Conservation (phyloP, 2,329 filamentous ascomycete genomes). For the Zelopaecilomyces penicillatus region DNA sequence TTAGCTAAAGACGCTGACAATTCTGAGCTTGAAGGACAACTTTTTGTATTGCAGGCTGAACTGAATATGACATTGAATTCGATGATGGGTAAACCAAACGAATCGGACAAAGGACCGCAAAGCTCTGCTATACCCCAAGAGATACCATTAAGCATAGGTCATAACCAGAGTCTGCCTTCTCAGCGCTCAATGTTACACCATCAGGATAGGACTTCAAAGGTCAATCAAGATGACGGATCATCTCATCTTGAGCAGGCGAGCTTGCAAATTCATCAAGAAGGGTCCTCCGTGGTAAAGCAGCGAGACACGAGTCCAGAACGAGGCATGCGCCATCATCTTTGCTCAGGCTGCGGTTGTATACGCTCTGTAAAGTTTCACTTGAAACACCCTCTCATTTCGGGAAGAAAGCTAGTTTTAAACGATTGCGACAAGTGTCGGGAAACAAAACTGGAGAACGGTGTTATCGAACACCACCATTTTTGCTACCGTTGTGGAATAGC, state of each 20-base stretch:
- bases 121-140: too few species aligned
- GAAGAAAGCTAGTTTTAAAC: constrained; percentile 20
- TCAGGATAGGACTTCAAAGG: too few species aligned
- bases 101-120: too few species aligned
- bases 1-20: constrained; percentile 17
- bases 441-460: constrained; percentile 13
- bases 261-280: too few species aligned
- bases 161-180: too few species aligned
- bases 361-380: constrained; percentile 28
- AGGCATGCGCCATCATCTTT: constrained; percentile 22
- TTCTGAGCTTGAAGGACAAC: constrained; percentile 13
- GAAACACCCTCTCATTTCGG: constrained; percentile 20
- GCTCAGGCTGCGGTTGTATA: constrained; percentile 26
- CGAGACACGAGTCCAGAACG: constrained; percentile 14
- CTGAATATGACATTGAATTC: constrained; percentile 22
- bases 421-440: constrained; percentile 28
- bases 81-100: too few species aligned
- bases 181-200: too few species aligned
- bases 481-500: constrained; percentile 28
- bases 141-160: too few species aligned
- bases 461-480: constrained; percentile 25
- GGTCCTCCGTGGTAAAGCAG: neutral
- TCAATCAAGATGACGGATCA: too few species aligned
- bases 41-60: constrained; percentile 19
- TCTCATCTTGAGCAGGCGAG: too few species aligned